These are phyloP conservation scores for Pulveroboletus sp. DNA, from an alignment of 768 basidiomycete genomes.

Conservation along the genomic window DNA sequence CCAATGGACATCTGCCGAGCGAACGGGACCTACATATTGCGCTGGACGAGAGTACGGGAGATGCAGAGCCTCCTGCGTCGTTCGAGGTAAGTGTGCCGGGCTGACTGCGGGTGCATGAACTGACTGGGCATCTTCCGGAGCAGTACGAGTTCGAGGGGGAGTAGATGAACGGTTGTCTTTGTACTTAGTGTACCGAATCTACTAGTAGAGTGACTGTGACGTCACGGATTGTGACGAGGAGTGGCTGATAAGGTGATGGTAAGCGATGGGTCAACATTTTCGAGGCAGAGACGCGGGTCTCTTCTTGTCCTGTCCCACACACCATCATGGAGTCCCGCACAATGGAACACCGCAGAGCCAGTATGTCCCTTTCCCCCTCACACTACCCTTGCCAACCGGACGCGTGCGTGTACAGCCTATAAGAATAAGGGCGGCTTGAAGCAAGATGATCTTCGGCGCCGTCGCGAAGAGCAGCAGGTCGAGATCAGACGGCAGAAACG, in stretches of 20 bases:
- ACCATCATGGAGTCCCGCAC: constrained; percentile 70
- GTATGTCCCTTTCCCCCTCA: constrained; percentile 36
- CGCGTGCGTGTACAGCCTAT: constrained; percentile 59
- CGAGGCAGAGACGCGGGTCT: constrained; percentile 14
- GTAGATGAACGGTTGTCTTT: constrained; percentile 4
- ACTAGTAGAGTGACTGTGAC: background rate
- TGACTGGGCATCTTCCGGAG: constrained; percentile 13
- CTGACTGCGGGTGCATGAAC: constrained; percentile 4
- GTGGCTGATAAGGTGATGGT: constrained; percentile 24
- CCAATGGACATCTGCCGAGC: constrained; percentile 19
- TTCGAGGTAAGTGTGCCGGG: constrained; percentile 66
- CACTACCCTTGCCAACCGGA: constrained; percentile 29
- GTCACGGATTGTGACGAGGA: constrained; percentile 1
- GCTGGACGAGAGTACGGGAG: constrained; percentile 65
- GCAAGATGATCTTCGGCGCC: constrained; percentile 89
- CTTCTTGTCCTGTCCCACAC: background rate
- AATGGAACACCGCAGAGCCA: constrained; percentile 70
- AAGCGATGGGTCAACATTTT: constrained; percentile 10
- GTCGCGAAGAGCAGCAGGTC: constrained; percentile 97
- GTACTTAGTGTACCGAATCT: background rate
- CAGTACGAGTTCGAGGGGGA: constrained; percentile 79
- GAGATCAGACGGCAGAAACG: constrained; percentile 98
- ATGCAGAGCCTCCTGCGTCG: constrained; percentile 69
- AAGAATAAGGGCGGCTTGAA: constrained; percentile 89
- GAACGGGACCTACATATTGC: constrained; percentile 51